Evolutionary conservation across 371 early-diverging fungal genomes (phyloP).

Genomic region (Mucor lusitanicus): DNA sequence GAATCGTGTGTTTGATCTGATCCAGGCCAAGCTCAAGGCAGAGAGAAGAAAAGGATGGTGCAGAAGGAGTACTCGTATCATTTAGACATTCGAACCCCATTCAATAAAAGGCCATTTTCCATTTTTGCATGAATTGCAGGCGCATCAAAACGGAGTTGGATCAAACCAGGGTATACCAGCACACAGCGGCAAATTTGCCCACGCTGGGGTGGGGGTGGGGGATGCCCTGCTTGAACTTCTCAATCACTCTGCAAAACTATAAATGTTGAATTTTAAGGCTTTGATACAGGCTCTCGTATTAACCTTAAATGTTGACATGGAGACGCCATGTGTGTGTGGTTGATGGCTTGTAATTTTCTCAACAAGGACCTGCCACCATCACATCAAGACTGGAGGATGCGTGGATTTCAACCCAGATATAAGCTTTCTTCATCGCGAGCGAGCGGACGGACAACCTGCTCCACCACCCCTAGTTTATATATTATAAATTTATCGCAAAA

Average conservation of each 20-base stretch:
- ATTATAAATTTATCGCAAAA: background rate
- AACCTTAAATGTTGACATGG: background rate
- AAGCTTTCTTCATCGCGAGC: background rate
- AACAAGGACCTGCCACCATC: background rate
- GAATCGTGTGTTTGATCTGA: background rate
- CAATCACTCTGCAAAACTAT: background rate
- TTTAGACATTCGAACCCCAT: background rate
- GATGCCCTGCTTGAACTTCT: background rate
- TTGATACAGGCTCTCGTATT: background rate
- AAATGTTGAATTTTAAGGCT: conserved; percentile 8
- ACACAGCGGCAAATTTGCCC: background rate
- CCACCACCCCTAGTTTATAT: background rate
- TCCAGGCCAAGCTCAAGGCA: background rate
- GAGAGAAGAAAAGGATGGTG: background rate
- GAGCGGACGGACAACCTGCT: background rate
- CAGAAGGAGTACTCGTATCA: background rate
- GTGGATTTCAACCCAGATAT: background rate
- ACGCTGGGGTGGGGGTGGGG: background rate
- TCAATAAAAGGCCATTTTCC: background rate
- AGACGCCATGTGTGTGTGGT: background rate
- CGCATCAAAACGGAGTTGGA: background rate
- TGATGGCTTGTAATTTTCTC: background rate
- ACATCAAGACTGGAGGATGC: background rate
- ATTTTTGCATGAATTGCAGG: background rate
- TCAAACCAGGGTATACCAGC: background rate